Conservation (phyloP, 2,329 filamentous ascomycete genomes). For the Pseudogymnoascus sp. region DNA sequence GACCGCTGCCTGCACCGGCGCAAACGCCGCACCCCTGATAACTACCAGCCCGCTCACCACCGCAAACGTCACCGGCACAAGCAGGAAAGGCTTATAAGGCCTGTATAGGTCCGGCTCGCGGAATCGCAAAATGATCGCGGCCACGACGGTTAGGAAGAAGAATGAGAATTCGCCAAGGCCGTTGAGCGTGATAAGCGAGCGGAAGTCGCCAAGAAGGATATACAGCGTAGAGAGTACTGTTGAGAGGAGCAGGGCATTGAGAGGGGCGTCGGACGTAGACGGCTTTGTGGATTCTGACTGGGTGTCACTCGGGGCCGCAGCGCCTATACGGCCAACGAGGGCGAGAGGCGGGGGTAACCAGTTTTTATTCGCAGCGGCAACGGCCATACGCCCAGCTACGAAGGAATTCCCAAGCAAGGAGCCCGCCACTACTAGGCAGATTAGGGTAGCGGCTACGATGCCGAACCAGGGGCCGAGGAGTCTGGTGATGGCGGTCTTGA, state of each 20-base stretch:
- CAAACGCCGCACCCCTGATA: conserved; percentile 51
- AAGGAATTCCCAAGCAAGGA: conserved; percentile 58
- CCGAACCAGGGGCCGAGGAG: conserved; percentile 49
- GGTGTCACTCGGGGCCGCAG: not conserved
- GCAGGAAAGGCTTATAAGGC: conserved; percentile 48
- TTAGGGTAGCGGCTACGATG: conserved; percentile 46
- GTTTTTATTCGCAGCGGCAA: conserved; percentile 47
- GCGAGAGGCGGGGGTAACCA: conserved; percentile 44
- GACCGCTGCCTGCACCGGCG: conserved; percentile 45
- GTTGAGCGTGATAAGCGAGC: conserved; percentile 53
- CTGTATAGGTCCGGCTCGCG: conserved; percentile 47
- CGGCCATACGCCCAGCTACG: conserved; percentile 53
- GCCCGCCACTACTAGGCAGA: conserved; percentile 55
- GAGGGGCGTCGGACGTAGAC: conserved; percentile 40
- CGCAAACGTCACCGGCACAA: conserved; percentile 46
- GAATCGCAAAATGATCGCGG: conserved; percentile 48
- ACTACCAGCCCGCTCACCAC: conserved; percentile 55
- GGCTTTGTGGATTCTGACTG: conserved; percentile 10
- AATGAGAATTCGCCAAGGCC: conserved; percentile 55
- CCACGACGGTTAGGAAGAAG: conserved; percentile 56
- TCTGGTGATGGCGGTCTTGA: conserved; percentile 46
- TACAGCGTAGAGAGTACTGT: conserved; percentile 46
- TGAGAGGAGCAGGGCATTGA: conserved; percentile 47
- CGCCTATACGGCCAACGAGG: conserved; percentile 38
- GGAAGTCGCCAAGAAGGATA: conserved; percentile 54